These are phyloP conservation scores for Claviceps citrina DNA, from an alignment of 2,329 filamentous ascomycete species.

Conservation along the genomic window DNA sequence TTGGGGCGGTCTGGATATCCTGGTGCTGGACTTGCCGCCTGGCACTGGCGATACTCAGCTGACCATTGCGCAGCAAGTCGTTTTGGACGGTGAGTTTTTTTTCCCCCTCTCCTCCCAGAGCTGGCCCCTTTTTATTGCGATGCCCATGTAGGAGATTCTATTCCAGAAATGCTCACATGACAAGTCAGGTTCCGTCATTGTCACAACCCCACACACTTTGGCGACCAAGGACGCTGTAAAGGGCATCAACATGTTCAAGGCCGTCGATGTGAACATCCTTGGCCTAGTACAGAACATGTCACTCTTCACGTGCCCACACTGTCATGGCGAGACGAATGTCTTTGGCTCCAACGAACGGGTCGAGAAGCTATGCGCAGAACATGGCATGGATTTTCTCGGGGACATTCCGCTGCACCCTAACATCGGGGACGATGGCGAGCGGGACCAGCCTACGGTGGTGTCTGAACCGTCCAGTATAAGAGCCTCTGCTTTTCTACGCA, in stretches of 20 bases:
- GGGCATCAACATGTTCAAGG: slow-evolving; percentile 84
- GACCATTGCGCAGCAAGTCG: slow-evolving; percentile 88
- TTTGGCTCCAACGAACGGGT: slow-evolving; percentile 57
- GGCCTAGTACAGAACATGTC: slow-evolving; percentile 91
- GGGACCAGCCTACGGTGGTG: slow-evolving; percentile 79
- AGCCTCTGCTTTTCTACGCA: slow-evolving; percentile 53
- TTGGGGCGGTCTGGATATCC: slow-evolving; percentile 76
- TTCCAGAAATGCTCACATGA: neutral
- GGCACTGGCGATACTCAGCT: slow-evolving; percentile 93
- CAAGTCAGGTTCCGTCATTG: slow-evolving; percentile 54
- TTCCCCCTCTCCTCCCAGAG: neutral
- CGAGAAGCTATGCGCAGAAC: slow-evolving; percentile 49
- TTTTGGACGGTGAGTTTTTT: slow-evolving; percentile 53
- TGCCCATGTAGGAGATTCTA: neutral
- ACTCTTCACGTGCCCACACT: slow-evolving; percentile 66
- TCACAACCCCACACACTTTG: slow-evolving; percentile 87
- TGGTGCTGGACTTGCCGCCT: slow-evolving; percentile 82
- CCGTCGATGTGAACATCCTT: slow-evolving; percentile 63
- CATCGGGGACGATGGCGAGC: slow-evolving; percentile 77
- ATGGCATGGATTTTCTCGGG: slow-evolving; percentile 66
- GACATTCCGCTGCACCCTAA: slow-evolving; percentile 76
- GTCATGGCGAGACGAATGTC: slow-evolving; percentile 56
- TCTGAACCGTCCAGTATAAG: slow-evolving; percentile 64
- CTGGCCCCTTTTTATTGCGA: no score
- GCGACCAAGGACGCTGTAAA: slow-evolving; percentile 84